Conservation (phyloP, 805 yeast genomes). For the Candida michaelii region DNA sequence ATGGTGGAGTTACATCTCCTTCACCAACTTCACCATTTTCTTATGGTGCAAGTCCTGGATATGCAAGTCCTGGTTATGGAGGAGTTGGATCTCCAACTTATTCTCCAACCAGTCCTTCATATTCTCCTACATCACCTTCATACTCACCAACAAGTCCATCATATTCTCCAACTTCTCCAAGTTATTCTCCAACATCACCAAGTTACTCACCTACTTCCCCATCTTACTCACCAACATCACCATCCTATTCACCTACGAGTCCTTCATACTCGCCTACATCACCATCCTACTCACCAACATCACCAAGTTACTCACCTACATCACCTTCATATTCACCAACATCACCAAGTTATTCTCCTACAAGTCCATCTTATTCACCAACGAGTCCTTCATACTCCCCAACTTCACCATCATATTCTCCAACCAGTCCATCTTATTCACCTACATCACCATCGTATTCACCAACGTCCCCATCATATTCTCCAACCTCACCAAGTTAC, state of each 20-base stretch:
- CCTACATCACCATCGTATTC: slow-evolving; percentile 75
- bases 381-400: slow-evolving; percentile 69
- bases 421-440: slow-evolving; percentile 66
- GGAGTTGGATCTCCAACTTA: slow-evolving; percentile 63
- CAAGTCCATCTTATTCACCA: slow-evolving; percentile 61
- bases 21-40: slow-evolving; percentile 61
- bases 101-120: slow-evolving; percentile 63
- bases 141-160: slow-evolving; percentile 71
- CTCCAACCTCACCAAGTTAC: slow-evolving; percentile 75
- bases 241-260: slow-evolving; percentile 52
- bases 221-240: slow-evolving; percentile 73
- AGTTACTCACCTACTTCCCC: slow-evolving; percentile 73
- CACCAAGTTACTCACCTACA: slow-evolving; percentile 69
- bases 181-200: slow-evolving; percentile 56
- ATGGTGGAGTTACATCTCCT: slow-evolving; percentile 64
- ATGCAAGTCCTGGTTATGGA: slow-evolving; percentile 70
- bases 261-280: slow-evolving; percentile 65
- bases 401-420: slow-evolving; percentile 71
- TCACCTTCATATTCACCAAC: slow-evolving; percentile 67
- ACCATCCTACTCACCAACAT: slow-evolving; percentile 61
- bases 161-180: slow-evolving; percentile 57
- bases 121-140: slow-evolving; percentile 68
- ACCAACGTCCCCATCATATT: slow-evolving; percentile 77
- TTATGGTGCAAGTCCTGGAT: slow-evolving; percentile 49
- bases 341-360: slow-evolving; percentile 69